Conservation (phyloP, 768 basidiomycete species). For the Trametes villosa region DNA sequence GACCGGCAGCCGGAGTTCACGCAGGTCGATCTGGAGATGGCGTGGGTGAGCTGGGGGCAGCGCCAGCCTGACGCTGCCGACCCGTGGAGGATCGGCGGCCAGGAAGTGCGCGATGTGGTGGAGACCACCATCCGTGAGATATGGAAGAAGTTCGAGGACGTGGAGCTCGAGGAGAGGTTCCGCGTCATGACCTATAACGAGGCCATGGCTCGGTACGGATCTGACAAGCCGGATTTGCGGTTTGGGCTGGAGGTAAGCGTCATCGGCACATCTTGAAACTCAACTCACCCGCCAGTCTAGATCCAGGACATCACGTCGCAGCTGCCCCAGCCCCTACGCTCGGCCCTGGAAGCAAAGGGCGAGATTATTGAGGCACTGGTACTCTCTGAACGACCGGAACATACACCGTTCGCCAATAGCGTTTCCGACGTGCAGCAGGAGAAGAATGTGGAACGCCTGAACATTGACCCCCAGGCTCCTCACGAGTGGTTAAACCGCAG, state of each 20-base stretch:
- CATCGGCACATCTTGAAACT: background rate
- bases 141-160: slow-evolving; percentile 72
- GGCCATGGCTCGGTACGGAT: slow-evolving; percentile 95
- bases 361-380: slow-evolving; percentile 28
- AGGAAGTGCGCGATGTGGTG: slow-evolving; percentile 77
- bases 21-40: slow-evolving; percentile 96
- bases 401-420: slow-evolving; percentile 3
- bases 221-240: slow-evolving; percentile 93
- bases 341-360: slow-evolving; percentile 13
- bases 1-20: slow-evolving; percentile 98
- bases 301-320: slow-evolving; percentile 28
- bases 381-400: background rate
- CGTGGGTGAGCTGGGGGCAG: slow-evolving; percentile 83
- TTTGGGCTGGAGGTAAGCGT: slow-evolving; percentile 79
- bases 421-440: background rate
- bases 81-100: slow-evolving; percentile 85
- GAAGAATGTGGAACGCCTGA: slow-evolving; percentile 7
- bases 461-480: background rate
- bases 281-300: slow-evolving; percentile 16
- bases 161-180: slow-evolving; percentile 66
- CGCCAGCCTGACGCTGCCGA: slow-evolving; percentile 25
- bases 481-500: slow-evolving; percentile 10
- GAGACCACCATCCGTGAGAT: slow-evolving; percentile 75
- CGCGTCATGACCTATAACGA: slow-evolving; percentile 86
- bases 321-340: slow-evolving; percentile 18